phyloP scores from a whole-genome alignment of 2,329 filamentous ascomycete species.

The Scedosporium apiospermum region DNA sequence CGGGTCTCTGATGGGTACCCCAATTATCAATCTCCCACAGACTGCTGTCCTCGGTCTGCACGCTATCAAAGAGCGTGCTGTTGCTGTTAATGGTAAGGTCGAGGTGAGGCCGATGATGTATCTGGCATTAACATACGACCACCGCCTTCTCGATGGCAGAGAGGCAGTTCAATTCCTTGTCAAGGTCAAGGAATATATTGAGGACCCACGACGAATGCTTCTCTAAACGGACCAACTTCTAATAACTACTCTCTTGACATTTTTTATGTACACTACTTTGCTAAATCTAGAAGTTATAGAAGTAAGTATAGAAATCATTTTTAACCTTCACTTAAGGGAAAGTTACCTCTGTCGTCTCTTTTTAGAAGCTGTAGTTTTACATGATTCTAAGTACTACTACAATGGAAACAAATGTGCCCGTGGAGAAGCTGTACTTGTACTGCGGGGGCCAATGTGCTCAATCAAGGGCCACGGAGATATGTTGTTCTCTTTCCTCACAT shows the following conservation, averaged over 20 bases:
- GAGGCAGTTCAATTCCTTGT: constrained; percentile 95
- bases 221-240: constrained; percentile 29
- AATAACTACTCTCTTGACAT: constrained; percentile 10
- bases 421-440: too few species aligned
- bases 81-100: constrained; percentile 85
- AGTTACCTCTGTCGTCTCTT: too few species aligned
- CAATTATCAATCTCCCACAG: constrained; percentile 96
- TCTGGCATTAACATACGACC: constrained; percentile 92
- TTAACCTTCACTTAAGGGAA: too few species aligned
- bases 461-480: too few species aligned
- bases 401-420: too few species aligned
- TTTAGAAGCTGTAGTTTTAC: too few species aligned
- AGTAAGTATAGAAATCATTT: too few species aligned
- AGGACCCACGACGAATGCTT: constrained; percentile 90
- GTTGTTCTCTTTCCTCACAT: too few species aligned
- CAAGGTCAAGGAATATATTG: constrained; percentile 95
- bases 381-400: too few species aligned
- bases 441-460: too few species aligned
- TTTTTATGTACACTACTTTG: neutral
- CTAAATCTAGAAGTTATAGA: constrained; percentile 3
- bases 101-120: constrained; percentile 99
- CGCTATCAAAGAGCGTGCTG: constrained; percentile 89
- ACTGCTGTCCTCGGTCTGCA: constrained; percentile 87
- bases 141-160: constrained; percentile 86
- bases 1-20: constrained; percentile 92